Conservation (phyloP, 2,329 filamentous ascomycete genomes). For the Neophaeococcomyces mojaviensis region DNA sequence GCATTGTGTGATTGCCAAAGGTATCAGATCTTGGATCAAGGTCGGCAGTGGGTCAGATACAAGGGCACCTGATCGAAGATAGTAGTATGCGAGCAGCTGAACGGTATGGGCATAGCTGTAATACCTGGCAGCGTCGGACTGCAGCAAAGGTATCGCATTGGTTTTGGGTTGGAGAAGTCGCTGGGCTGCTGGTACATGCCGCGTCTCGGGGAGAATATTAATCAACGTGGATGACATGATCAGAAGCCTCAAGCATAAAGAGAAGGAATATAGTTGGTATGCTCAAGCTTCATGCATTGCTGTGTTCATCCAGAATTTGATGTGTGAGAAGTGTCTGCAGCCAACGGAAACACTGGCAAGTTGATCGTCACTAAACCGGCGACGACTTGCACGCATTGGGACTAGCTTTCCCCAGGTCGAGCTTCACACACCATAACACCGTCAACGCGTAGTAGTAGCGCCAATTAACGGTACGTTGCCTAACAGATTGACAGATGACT, state of each 20-base stretch:
- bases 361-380: too few species aligned
- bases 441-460: too few species aligned
- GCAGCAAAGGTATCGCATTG: conserved; percentile 40
- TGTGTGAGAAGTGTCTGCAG: too few species aligned
- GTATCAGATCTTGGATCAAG: conserved; percentile 54
- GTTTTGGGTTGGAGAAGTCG: conserved; percentile 22
- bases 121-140: conserved; percentile 41
- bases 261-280: too few species aligned
- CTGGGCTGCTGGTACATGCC: conserved; percentile 7
- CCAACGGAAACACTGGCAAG: too few species aligned
- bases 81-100: conserved; percentile 58
- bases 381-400: too few species aligned
- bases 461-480: too few species aligned
- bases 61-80: conserved; percentile 56
- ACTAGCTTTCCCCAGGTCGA: too few species aligned
- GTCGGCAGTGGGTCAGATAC: conserved; percentile 62
- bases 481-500: too few species aligned
- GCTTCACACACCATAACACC: too few species aligned
- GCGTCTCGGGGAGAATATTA: conserved; percentile 14
- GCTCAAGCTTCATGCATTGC: too few species aligned
- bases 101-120: conserved; percentile 62
- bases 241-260: neutral
- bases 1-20: conserved; percentile 58
- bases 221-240: conserved; percentile 13
- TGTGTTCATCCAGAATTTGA: too few species aligned